Conservation (phyloP, 1,284 basidiomycete species). For the Boletus semigastroideus region DNA sequence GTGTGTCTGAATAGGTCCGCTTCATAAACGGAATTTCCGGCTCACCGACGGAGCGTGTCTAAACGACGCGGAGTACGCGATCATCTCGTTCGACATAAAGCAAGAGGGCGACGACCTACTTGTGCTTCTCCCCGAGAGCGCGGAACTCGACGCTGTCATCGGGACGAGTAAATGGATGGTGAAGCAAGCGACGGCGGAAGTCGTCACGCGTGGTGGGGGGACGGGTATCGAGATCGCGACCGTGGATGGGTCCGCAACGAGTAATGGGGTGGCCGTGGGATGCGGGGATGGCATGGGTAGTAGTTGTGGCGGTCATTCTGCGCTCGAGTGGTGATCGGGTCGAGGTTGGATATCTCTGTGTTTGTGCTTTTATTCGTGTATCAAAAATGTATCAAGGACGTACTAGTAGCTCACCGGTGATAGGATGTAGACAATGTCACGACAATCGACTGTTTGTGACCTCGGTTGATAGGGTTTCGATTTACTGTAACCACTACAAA, state of each 20-base stretch:
- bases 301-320: slow-evolving; percentile 13
- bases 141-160: slow-evolving; percentile 63
- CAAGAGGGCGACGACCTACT: slow-evolving; percentile 48
- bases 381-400: neutral
- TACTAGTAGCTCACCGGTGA: too few relatives aligned
- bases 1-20: slow-evolving; percentile 43
- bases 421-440: too few relatives aligned
- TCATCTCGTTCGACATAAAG: slow-evolving; percentile 65
- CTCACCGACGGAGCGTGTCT: slow-evolving; percentile 60
- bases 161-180: slow-evolving; percentile 69
- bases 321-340: slow-evolving; percentile 22
- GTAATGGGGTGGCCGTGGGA: neutral
- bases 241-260: neutral
- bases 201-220: slow-evolving; percentile 42
- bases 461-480: too few relatives aligned
- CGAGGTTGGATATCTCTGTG: neutral
- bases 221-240: slow-evolving; percentile 47
- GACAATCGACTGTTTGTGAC: too few relatives aligned
- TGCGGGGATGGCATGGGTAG: slow-evolving; percentile 1
- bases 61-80: slow-evolving; percentile 63
- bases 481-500: too few relatives aligned
- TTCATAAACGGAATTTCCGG: slow-evolving; percentile 74
- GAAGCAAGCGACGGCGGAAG: slow-evolving; percentile 50
- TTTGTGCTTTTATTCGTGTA: neutral
- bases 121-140: slow-evolving; percentile 55